Evolutionary conservation across 352 stramenopile genomes (phyloP), one percentile per base, ranked within the genome.

Genomic region (Phytophthora vignae): DNA sequence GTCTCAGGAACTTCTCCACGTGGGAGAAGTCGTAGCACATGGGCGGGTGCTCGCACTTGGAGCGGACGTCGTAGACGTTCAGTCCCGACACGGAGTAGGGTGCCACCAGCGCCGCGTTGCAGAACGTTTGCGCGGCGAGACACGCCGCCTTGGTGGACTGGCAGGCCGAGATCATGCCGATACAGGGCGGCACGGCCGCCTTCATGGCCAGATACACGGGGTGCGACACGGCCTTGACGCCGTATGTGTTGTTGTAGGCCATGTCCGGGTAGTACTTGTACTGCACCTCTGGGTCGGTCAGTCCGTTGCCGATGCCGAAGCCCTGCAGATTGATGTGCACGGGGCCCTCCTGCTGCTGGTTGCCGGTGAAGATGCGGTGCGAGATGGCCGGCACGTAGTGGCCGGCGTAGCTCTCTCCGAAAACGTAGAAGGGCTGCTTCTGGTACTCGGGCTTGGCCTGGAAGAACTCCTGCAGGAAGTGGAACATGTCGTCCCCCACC

Each of bases 11-110:
- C 59, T 93, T 95, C 36, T 97, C 90, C 54, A 99, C 85, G 60
- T 93, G 77, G 9, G 80, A 92, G 63, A 99, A 99, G 73, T 99
- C 91, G 74, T 99, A 99, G 83, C 97, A 99, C 33, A 99, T 84
- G 25, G 88, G 90, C 42, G 80, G 85, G 54, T 93, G 74, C 42
- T 94, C 85, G 77, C 97, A 99, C 60, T 93, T 84, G 31, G 95
- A 90, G 48, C 96, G 88, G 67, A 99, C 95, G 74, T 99, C 97
- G 69, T 95, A 95, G 33, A 91, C 79, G 62, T 96, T 95, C 22
- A 91, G 55, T 0, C 82, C 82, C 25, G 84, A 88, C 6, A 64
- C 65, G 19, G 70, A 60, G 71, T 90, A 93, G 1, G 87, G 84
- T 19, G 73, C 73, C 9, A 92, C 77, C 10, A 98, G 76, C 7